A percentile compares a stretch with the other conserved stretches of the same genome.
Evolutionary conservation across 2,329 filamentous ascomycete genomes (phyloP).

Genomic region (Domatiomyces catenatus): DNA sequence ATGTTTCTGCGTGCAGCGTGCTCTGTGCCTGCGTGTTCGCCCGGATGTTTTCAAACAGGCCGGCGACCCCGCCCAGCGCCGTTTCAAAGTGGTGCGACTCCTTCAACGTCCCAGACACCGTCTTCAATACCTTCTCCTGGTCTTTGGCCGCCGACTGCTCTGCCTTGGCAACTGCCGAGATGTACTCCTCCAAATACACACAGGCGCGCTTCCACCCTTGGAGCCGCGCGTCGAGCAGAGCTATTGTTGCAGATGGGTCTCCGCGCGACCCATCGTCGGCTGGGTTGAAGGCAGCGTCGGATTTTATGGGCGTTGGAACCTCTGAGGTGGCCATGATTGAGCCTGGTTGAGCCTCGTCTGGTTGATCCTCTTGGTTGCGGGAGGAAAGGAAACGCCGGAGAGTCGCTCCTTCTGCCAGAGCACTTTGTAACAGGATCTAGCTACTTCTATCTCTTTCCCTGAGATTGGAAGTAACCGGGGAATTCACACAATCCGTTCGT

Average conservation of each 20-base stretch:
- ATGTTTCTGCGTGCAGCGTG: constrained; percentile 79
- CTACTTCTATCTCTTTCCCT: not conserved
- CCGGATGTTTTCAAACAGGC: constrained; percentile 87
- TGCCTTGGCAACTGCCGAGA: constrained; percentile 69
- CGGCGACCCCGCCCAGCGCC: constrained; percentile 68
- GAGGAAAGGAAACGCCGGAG: not conserved
- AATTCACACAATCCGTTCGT: not conserved
- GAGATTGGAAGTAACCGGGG: not conserved
- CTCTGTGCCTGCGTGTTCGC: constrained; percentile 77
- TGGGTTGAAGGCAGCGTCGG: constrained; percentile 15
- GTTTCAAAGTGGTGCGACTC: constrained; percentile 92
- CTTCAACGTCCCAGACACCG: constrained; percentile 67
- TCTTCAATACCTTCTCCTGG: constrained; percentile 89
- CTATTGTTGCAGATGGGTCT: constrained; percentile 55
- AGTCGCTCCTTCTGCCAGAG: not conserved
- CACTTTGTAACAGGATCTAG: not conserved
- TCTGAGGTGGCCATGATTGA: not conserved
- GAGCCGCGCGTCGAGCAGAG: constrained; percentile 69
- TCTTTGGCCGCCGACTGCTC: constrained; percentile 79
- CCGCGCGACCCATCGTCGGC: constrained; percentile 46
- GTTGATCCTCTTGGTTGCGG: not conserved
- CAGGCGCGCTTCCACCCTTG: constrained; percentile 94
- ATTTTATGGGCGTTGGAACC: not conserved
- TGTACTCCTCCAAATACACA: constrained; percentile 79
- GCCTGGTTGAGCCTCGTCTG: not conserved